Conservation (phyloP, 208 protist species). For the Leishmania lainsoni region DNA sequence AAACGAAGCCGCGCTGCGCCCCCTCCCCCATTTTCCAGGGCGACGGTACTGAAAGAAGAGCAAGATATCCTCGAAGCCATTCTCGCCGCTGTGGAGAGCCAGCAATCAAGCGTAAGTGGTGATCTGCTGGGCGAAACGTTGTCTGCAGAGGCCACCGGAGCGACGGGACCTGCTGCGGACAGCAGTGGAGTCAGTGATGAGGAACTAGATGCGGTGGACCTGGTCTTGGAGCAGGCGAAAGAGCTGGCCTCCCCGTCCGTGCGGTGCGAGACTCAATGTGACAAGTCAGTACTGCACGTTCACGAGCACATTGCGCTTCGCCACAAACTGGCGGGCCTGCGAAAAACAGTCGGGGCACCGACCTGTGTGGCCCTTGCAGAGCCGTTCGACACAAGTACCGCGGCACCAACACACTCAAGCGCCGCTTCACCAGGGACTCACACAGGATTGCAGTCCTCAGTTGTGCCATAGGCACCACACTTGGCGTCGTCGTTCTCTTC, state of each 20-base stretch:
- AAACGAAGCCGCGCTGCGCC: neutral
- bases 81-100: conserved; percentile 52
- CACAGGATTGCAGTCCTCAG: neutral
- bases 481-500: conserved; percentile 65
- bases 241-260: conserved; percentile 43
- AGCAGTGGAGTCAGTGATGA: conserved; percentile 2
- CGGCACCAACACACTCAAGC: neutral
- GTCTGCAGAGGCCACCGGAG: neutral
- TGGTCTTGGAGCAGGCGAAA: conserved; percentile 55
- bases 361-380: conserved; percentile 46
- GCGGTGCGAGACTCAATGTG: conserved; percentile 21
- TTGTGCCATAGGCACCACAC: conserved; percentile 59
- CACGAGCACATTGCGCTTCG: conserved; percentile 65
- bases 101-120: conserved; percentile 73
- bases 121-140: conserved; percentile 38
- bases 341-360: conserved; percentile 44
- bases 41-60: conserved; percentile 31
- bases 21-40: neutral
- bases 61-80: conserved; percentile 65
- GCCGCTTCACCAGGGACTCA: neutral
- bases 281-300: conserved; percentile 51
- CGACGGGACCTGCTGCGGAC: neutral
- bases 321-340: conserved; percentile 29
- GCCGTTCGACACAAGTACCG: neutral
- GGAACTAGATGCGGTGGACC: conserved; percentile 37